Evolutionary conservation across 768 basidiomycete genomes (phyloP), one percentile per base, ranked within the genome.

Genomic region (Leccinum incarnatum): DNA sequence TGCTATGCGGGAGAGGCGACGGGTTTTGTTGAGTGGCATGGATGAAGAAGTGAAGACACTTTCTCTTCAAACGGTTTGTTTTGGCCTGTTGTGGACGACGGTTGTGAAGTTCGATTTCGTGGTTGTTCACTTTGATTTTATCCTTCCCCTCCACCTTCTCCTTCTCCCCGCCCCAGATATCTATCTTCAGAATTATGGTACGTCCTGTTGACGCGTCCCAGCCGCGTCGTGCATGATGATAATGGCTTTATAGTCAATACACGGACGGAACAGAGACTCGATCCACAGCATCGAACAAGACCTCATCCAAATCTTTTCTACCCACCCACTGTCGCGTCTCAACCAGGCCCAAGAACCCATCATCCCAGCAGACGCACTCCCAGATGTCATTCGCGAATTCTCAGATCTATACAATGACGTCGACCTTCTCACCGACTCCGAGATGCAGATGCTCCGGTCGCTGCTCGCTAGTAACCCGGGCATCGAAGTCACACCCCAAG

Each of bases 301-400:
- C 67, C 83, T 92, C 32, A 71, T 84, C 69, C 78, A 79, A 55
- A 82, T 93, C 61, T 91, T 93, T 69, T 75, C 78, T 56, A 77
- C 82, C 34, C 88, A 92, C 66, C 83, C 86, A 11, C 74, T 82
- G 49, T 81, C 83, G 40, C 79, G 82, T 68, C 66, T 76, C 54
- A 85, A 86, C 67, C 81, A 84, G 21, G 74, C 78, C 19, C 83
- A 83, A 54, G 83, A 85, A 56, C 82, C 86, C 34, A 79, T 81
- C 19, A 84, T 93, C 63, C 88, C 89, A 12, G 90, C 82, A 47
- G 80, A 83, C 61, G 82, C 80, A n/a, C 82, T 93, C 37, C 79
- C 86, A 34, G 86, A 89, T 65, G 81, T 93, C 30, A 80, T 93
- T 47, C 79, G 81, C 48, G 76, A 82, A 15, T 88, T 88, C 65